phyloP scores from a whole-genome alignment of 1,284 basidiomycete genomes.

The Crucibulum cyathiforme region DNA sequence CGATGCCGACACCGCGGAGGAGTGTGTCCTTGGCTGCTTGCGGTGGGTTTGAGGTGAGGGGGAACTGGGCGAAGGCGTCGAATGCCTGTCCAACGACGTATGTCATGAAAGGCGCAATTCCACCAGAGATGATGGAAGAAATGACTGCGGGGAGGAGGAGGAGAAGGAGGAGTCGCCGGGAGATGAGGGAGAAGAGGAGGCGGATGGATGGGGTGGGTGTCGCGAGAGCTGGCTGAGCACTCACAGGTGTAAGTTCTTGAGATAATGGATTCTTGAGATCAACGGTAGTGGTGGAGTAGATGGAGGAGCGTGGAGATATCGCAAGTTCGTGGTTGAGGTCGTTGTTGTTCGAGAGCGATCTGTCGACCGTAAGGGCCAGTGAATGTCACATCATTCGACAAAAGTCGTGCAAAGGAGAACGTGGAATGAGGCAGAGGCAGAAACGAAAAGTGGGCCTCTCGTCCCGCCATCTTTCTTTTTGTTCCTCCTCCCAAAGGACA shows the following conservation, averaged over 20 bases:
- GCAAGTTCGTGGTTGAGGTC: conserved; percentile 35
- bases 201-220: conserved; percentile 38
- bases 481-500: too few relatives aligned
- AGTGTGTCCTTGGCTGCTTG: conserved; percentile 59
- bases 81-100: conserved; percentile 88
- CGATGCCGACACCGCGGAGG: conserved; percentile 62
- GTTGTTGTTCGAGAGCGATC: conserved; percentile 1
- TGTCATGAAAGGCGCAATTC: conserved; percentile 94
- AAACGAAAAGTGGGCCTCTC: too few relatives aligned
- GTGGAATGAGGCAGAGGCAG: too few relatives aligned
- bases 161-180: conserved; percentile 57
- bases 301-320: conserved; percentile 36
- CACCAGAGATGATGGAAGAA: conserved; percentile 74
- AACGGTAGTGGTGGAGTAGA: conserved; percentile 21
- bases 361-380: too few relatives aligned
- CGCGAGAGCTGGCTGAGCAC: background rate
- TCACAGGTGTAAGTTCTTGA: too few relatives aligned
- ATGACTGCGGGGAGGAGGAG: conserved; percentile 78
- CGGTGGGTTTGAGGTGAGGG: conserved; percentile 51
- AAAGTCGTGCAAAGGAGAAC: too few relatives aligned
- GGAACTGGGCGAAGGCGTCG: conserved; percentile 74
- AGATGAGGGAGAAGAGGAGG: conserved; percentile 72
- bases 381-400: too few relatives aligned
- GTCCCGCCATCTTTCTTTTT: too few relatives aligned
- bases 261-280: too few relatives aligned